phyloP scores from a whole-genome alignment of 2,329 filamentous ascomycete genomes.

The Clarireedia homoeocarpa region DNA sequence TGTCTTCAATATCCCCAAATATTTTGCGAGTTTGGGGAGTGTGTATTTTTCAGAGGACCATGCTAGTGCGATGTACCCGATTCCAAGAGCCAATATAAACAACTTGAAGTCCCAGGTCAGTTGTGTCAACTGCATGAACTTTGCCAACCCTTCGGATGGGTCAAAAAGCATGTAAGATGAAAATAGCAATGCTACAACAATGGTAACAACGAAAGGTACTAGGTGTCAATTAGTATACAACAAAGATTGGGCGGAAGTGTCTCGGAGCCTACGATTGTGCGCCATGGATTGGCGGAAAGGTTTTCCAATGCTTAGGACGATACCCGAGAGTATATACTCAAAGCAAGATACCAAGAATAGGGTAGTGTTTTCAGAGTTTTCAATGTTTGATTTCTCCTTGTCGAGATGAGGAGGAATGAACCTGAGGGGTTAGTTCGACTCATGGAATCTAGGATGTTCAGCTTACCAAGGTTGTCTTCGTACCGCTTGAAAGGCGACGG shows the following conservation, averaged over 20 bases:
- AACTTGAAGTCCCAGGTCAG: conserved; percentile 66
- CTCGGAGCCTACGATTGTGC: conserved; percentile 60
- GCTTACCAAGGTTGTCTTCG: conserved; percentile 69
- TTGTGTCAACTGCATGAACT: conserved; percentile 78
- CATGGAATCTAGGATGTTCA: neutral
- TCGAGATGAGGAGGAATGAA: conserved; percentile 74
- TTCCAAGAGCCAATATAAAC: conserved; percentile 63
- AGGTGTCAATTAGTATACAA: conserved; percentile 9
- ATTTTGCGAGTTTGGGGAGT: conserved; percentile 60
- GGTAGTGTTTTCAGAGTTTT: conserved; percentile 89
- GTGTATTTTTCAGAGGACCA: conserved; percentile 66
- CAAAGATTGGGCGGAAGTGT: neutral
- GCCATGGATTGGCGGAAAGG: conserved; percentile 78
- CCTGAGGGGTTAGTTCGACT: conserved; percentile 32
- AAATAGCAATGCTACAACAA: conserved; percentile 58
- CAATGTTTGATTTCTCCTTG: conserved; percentile 71
- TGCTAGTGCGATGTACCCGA: conserved; percentile 58
- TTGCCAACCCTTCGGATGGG: conserved; percentile 59
- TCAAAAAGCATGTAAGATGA: conserved; percentile 74
- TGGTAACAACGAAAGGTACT: conserved; percentile 80
- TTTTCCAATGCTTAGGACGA: conserved; percentile 83
- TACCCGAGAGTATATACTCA: conserved; percentile 85
- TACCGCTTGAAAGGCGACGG: conserved; percentile 65
- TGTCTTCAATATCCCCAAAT: conserved; percentile 54
- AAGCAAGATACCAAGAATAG: conserved; percentile 88